Percentiles rank a stretch among this genome's conserved stretches.
Conservation (phyloP, 2,329 filamentous ascomycete genomes). For the Verticillium longisporum region DNA sequence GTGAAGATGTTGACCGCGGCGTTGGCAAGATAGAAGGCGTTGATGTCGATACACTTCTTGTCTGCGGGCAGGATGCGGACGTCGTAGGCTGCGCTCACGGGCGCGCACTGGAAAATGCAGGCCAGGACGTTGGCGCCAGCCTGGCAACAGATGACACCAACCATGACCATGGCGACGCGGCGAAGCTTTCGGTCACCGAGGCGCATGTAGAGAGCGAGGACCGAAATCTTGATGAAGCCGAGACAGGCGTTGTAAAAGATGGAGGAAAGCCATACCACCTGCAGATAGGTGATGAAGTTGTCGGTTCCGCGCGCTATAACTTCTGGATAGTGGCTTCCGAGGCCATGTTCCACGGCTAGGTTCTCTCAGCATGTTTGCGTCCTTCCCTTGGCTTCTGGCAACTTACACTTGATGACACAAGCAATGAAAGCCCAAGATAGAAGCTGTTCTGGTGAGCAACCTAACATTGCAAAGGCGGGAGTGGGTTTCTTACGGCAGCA, state of each 20-base stretch:
- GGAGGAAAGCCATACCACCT: conserved; percentile 33
- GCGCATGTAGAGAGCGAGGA: conserved; percentile 36
- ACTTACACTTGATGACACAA: conserved; percentile 23
- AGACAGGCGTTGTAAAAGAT: conserved; percentile 40
- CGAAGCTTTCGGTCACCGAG: conserved; percentile 30
- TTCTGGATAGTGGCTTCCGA: conserved; percentile 21
- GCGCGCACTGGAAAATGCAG: conserved; percentile 35
- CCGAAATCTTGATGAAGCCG: conserved; percentile 40
- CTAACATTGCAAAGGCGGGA: neutral
- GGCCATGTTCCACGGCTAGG: conserved; percentile 15
- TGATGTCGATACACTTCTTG: conserved; percentile 34
- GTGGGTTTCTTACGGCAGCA: conserved; percentile 3
- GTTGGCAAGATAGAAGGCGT: conserved; percentile 39
- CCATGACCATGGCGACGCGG: conserved; percentile 27
- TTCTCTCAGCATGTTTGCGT: neutral
- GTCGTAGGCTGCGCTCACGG: conserved; percentile 31
- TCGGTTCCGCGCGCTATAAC: conserved; percentile 10
- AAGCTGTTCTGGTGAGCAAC: conserved; percentile 8
- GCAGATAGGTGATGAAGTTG: conserved; percentile 12
- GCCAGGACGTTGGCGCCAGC: conserved; percentile 31
- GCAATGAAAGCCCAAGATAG: conserved; percentile 23
- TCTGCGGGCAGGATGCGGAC: conserved; percentile 14
- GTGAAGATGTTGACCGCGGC: conserved; percentile 39
- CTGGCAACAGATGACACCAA: conserved; percentile 30
- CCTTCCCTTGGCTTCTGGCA: neutral